Evolutionary conservation across 805 yeast species (phyloP).

Genomic region (Candida glaebosa): DNA sequence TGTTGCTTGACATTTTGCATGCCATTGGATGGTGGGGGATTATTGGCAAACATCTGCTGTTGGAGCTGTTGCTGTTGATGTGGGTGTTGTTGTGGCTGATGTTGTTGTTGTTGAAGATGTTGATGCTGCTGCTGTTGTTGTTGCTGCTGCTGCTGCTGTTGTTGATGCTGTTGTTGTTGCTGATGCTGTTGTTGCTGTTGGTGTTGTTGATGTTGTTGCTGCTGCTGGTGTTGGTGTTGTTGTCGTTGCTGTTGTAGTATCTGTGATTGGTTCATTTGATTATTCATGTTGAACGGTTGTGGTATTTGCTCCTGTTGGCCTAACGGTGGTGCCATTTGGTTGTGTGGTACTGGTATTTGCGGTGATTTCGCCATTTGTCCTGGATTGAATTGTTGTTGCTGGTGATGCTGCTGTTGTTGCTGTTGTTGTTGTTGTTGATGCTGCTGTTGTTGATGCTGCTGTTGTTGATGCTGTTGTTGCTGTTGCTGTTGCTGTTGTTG

Average conservation of each 20-base stretch:
- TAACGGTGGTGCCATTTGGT: not conserved
- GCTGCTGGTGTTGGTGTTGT: conserved; percentile 9
- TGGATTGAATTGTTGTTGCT: conserved; percentile 1
- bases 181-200: conserved; percentile 12
- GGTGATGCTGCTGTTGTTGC: conserved; percentile 8
- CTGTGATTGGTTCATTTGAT: not conserved
- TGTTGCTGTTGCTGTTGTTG: conserved; percentile 10
- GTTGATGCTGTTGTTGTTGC: conserved; percentile 10
- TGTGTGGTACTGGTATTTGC: not conserved
- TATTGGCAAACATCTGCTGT: not conserved
- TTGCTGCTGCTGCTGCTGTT: conserved; percentile 2
- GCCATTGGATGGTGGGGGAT: not conserved
- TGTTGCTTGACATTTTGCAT: conserved; percentile 7
- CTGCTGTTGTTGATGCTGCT: not conserved
- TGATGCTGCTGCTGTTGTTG: not conserved
- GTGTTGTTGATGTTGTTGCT: conserved; percentile 7
- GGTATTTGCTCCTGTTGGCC: not conserved
- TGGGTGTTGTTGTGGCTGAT: not conserved
- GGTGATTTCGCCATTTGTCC: not conserved
- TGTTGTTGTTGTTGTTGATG: conserved; percentile 8
- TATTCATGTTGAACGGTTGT: not conserved
- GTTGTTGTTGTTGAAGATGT: not conserved
- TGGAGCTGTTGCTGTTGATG: not conserved
- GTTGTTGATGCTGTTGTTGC: conserved; percentile 6
- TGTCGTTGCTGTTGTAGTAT: conserved; percentile 3